Evolutionary conservation across 1,284 basidiomycete genomes (phyloP), one percentile per base, ranked within the genome.

Genomic region (Phenoliferia sp.): DNA sequence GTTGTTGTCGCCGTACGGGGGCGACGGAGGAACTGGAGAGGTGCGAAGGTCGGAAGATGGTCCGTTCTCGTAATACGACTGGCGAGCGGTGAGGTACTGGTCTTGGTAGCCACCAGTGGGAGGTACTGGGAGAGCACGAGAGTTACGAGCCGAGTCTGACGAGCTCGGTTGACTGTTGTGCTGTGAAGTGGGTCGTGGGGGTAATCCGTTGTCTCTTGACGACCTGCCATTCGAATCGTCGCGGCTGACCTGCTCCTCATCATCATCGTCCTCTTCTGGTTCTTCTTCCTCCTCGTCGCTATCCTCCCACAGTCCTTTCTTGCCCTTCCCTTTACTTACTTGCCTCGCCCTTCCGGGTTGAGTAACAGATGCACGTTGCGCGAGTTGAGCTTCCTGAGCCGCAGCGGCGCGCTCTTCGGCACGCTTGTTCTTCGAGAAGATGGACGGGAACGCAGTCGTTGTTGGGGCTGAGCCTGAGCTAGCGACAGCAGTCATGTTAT

Each of bases 221-320:
- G 9, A 26, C 7, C 7, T 19, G 48, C 48, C 9, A 12, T 44
- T 12, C 22, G 9, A 26, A 26, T 6, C 48, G 48, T 19, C 48
- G 22, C 5, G 22, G 19, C 54, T 57, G 33, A 65, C 68, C 29
- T 70, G 65, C 9, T 72, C 70, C 33, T 66, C 64, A 44, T 72
- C 73, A 0, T 69, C 72, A 0, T 71, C 72, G 22, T 75, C 69
- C 36, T 72, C 69, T 12, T 70, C 60, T 26, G 44, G 59, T 9
- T 73, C 73, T 2, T 74, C 72, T 17, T 74, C 69, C 5, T 73
- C 71, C 48, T 75, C 73, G 54, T 75, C 73, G 33, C 72, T 73
- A 39, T 74, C 68, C 28, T 69, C 69, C 58, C 69, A 69, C 3
- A 67, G 69, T 32, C 68, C 62, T 44, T 66, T 68, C 69, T 57